These are phyloP conservation scores for Rhodotorula paludigena DNA, from an alignment of 768 basidiomycete genomes.

Conservation along the genomic window DNA sequence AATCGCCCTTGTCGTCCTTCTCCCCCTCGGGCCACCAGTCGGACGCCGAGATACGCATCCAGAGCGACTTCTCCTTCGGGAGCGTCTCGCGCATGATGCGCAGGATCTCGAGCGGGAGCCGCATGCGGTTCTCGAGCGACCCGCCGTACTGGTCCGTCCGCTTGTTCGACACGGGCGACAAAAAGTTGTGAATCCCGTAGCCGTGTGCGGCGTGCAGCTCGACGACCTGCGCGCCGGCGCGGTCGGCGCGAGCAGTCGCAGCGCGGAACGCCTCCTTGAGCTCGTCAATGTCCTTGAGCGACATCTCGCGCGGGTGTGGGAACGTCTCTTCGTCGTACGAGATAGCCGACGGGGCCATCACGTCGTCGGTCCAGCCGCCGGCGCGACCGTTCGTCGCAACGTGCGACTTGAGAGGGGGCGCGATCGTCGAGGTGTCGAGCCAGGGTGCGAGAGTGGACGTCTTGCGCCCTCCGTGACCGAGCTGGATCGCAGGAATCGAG, in stretches of 20 bases:
- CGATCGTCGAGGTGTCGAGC: constrained; percentile 49
- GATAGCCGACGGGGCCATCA: constrained; percentile 60
- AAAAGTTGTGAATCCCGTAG: constrained; percentile 58
- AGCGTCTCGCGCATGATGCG: constrained; percentile 57
- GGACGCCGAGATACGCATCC: constrained; percentile 63
- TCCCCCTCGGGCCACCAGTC: constrained; percentile 64
- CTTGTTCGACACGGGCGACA: constrained; percentile 68
- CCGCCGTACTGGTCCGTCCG: constrained; percentile 72
- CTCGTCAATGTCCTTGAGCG: constrained; percentile 55
- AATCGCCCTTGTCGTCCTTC: constrained; percentile 55
- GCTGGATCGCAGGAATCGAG: constrained; percentile 69
- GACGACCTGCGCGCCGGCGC: constrained; percentile 45
- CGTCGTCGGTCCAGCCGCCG: constrained; percentile 66
- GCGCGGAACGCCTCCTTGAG: constrained; percentile 59
- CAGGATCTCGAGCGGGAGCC: constrained; percentile 61
- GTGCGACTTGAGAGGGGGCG: constrained; percentile 34
- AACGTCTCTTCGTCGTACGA: constrained; percentile 54
- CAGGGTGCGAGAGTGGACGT: constrained; percentile 67
- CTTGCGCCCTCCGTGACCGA: constrained; percentile 77
- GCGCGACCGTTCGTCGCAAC: constrained; percentile 51
- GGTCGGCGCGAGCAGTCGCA: constrained; percentile 40
- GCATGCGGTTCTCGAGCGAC: constrained; percentile 61
- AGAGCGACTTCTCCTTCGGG: constrained; percentile 61
- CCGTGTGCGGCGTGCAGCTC: constrained; percentile 45
- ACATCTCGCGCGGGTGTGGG: constrained; percentile 60